Evolutionary conservation across 345 rosid genomes (phyloP).

Genomic region (Litchi chinensis): DNA sequence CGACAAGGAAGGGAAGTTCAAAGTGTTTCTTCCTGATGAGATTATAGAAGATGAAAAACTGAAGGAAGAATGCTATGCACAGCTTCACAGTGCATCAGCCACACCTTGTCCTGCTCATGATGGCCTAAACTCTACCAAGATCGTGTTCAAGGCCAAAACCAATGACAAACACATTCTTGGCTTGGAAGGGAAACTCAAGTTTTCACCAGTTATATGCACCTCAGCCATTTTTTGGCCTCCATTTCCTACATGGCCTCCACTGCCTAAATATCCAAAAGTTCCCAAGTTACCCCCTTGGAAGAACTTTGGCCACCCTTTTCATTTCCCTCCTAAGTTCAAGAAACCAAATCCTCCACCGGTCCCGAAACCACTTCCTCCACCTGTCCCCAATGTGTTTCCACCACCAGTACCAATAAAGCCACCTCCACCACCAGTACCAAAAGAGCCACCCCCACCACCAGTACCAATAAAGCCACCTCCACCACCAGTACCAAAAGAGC

Average conservation of each 20-base stretch:
- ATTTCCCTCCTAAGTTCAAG: background rate
- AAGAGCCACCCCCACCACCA: background rate
- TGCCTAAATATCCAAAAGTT: background rate
- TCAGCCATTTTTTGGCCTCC: slow-evolving; percentile 66
- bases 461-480: background rate
- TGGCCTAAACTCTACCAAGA: slow-evolving; percentile 56
- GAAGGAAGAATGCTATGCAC: slow-evolving; percentile 81
- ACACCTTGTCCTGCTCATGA: slow-evolving; percentile 60
- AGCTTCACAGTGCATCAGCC: slow-evolving; percentile 66
- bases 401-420: slow-evolving; percentile 15
- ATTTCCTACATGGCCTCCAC: slow-evolving; percentile 25
- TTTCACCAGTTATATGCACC: slow-evolving; percentile 59
- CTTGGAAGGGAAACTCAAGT: slow-evolving; percentile 55
- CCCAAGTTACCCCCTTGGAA: slow-evolving; percentile 40
- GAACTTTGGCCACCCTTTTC: slow-evolving; percentile 19
- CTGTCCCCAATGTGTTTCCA: slow-evolving; percentile 11
- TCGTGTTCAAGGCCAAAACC: slow-evolving; percentile 43
- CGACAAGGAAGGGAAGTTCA: slow-evolving; percentile 66
- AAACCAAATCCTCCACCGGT: slow-evolving; percentile 10
- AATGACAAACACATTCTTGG: slow-evolving; percentile 58
- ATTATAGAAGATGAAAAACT: slow-evolving; percentile 55
- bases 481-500: too few relatives aligned
- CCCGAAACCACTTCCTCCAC: slow-evolving; percentile 17
- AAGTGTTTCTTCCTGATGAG: slow-evolving; percentile 50
- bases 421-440: background rate